Base-by-base conservation (phyloP, 495 filamentous ascomycete genomes). In the Tuber umbilicatum region DNA sequence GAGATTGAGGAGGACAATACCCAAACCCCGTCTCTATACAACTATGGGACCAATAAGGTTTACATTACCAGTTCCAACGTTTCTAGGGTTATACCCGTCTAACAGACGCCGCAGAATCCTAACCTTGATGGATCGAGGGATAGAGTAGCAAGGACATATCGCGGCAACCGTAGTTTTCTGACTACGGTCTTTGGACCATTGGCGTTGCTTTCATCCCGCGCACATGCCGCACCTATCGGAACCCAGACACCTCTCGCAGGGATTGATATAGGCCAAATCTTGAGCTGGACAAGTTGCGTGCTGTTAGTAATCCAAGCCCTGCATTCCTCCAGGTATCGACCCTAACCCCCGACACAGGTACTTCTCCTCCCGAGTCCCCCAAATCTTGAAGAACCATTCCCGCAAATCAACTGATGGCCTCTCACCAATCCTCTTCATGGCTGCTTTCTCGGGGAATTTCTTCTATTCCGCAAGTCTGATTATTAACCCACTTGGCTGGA, bases 391-490 rank as follows among this genome's bases (percentile, higher is more conserved):
- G 76, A 93, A 93, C 83, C 87, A 88, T 76, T 74, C 82, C 73
- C 89, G 91, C 73, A 88, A 87, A 79, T 91, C 89, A 73, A 92
- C 91, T 12, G 84, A 90, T 35, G 91, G 91, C 23, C 87, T 93
- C n/a, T 90, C 88, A 0, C 89, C 90, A 2, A 79, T 87, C 2
- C 87, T 93, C 60, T 93, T 93, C 83, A 84, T 89, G 69, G 91
- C 91, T 17, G 90, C 91, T 21, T 93, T 93, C 80, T 87, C 86
- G 77, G 91, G 91, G 23, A 93, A 93, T 81, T 79, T 91, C 69
- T 92, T 92, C 85, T 93, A 93, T 84, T 90, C 89, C 19, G 76
- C 85, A 47, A 91, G 90, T 17, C 83, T 93, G 12, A 80, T 91
- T 37, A 86, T 89, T 7, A 93, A 92, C 81, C 91, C 91, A 9